Percentiles rank a stretch among this genome's conserved stretches.
Conservation (phyloP, 2,329 filamentous ascomycete species). For the Cercospora zeina region DNA sequence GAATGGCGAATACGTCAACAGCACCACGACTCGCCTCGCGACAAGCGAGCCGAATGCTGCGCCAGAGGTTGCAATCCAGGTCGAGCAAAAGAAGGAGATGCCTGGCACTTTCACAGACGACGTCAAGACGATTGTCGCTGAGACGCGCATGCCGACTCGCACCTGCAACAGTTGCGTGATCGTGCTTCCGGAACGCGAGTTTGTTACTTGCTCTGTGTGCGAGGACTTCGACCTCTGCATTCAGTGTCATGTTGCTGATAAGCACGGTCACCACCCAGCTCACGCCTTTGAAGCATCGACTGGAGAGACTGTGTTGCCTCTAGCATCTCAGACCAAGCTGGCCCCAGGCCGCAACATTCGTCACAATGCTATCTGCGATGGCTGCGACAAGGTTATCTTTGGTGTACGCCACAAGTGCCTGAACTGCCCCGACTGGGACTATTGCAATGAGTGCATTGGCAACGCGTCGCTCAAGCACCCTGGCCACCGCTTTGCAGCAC, state of each 20-base stretch:
- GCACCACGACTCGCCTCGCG: conserved; percentile 74
- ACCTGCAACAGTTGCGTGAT: conserved; percentile 73
- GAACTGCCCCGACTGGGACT: conserved; percentile 97
- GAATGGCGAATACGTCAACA: conserved; percentile 76
- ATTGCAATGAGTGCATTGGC: conserved; percentile 74
- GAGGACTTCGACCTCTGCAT: conserved; percentile 93
- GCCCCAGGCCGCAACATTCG: conserved; percentile 74
- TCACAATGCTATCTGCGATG: conserved; percentile 91
- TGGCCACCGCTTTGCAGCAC: conserved; percentile 80
- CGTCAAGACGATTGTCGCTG: conserved; percentile 44
- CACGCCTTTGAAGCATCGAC: conserved; percentile 75
- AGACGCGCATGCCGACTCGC: conserved; percentile 52
- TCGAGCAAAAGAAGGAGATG: conserved; percentile 45
- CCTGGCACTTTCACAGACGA: conserved; percentile 50
- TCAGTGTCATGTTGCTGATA: conserved; percentile 70
- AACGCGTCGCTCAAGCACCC: conserved; percentile 70
- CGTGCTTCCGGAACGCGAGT: conserved; percentile 68
- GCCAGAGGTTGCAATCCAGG: conserved; percentile 32
- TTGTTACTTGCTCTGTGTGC: conserved; percentile 81
- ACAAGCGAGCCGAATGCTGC: conserved; percentile 41
- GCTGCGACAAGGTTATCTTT: conserved; percentile 82
- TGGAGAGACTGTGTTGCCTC: conserved; percentile 61
- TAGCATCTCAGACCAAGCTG: conserved; percentile 66
- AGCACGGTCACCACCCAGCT: conserved; percentile 87
- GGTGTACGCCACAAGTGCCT: conserved; percentile 96